Base-by-base conservation (phyloP, 805 yeast genomes). In the Ascoidea rubescens region DNA sequence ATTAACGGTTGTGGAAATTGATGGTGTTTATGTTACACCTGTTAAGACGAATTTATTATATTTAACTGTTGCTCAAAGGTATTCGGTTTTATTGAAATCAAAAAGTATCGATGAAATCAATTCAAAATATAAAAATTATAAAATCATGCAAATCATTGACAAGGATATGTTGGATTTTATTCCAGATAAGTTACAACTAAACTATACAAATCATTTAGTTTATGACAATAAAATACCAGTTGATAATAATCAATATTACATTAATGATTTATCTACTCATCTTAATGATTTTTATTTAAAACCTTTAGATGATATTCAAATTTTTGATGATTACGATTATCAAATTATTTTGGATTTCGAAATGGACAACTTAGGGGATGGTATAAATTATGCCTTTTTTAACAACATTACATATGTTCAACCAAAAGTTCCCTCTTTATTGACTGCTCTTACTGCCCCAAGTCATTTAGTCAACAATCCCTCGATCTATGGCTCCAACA, bases 51-150 rank as follows among this genome's bases (percentile, higher is more conserved):
- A 77, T 33, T 69, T 78, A 62, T 57, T 84, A 33, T 82, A 84
- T 60, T 60, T 85, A 45, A 74, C 91, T 0, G 88, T 84, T 21
- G 96, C 91, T 7, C 96, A 90, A 68, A 72, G 97, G 62, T 78
- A 84, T 62, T 73, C 87, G 45, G 83, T 87, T 1, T 67, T 87
- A 56, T 67, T 88, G 16, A 74, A 72, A 45, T 76, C 93, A 5
- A 80, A 80, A 61, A 52, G 62, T 1, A 57, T 55, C 45, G 58
- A 58, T 10, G 28, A 21, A 21, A 21, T 21, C 28, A 21, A 21
- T 21, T 37, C 43, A 37, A 59, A 72, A 17, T 62, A 60, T 7
- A 72, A 68, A 54, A 80, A 82, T 60, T 84, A 69, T 62, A 76
- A 84, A 4, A 69, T 85, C 53, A 75, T 82, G 73, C 82, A 79